Evolutionary conservation across 2,329 filamentous ascomycete species (phyloP), one percentile per base, ranked within the genome.

Genomic region (Neophaeococcomyces mojaviensis): DNA sequence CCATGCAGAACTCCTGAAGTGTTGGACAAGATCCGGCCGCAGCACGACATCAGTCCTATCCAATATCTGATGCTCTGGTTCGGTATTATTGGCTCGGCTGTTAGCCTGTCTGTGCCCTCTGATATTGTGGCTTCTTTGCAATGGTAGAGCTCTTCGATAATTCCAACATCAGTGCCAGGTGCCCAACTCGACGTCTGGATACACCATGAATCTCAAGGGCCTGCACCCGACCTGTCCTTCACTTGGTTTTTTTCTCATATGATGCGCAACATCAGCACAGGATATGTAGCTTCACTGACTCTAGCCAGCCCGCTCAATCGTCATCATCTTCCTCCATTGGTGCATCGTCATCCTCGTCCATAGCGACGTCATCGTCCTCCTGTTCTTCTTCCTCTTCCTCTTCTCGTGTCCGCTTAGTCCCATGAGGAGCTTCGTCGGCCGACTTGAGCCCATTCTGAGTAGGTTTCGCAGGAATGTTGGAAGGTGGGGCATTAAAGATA

Each of bases 1-100:
- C 90, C 92, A 19, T 97, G 92, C 67, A 79, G 86, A 62, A 86
- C 92, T 7, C 85, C 84, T 46, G 84, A 90, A 54, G 85, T 86
- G 43, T 85, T 97, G 76, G 71, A 72, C 55, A 71, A 69, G 42
- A 81, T 88, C 58, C 68, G 76, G 56, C 59, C 64, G 12, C 57
- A 58, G 40, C 56, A 55, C 47, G 51, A 58, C n/a, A 53, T 70
- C 36, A 65, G 57, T 15, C 64, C 71, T 4, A 63, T 81, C 58
- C 73, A 82, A 57, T 97, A 97, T 69, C 73, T 97, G 59, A 77
- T 88, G 67, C 69, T 88, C 46, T 97, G 90, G 89, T 73, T 96
- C 51, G 89, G 89, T n/a, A 69, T 94, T 48, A 79, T 94, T 36
- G 90, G 89, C 49, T 79, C 79, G 42, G 82, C 80, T 55, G 84